Evolutionary conservation across 2,329 filamentous ascomycete genomes (phyloP).

Genomic region (Xenoacremonium recifei): DNA sequence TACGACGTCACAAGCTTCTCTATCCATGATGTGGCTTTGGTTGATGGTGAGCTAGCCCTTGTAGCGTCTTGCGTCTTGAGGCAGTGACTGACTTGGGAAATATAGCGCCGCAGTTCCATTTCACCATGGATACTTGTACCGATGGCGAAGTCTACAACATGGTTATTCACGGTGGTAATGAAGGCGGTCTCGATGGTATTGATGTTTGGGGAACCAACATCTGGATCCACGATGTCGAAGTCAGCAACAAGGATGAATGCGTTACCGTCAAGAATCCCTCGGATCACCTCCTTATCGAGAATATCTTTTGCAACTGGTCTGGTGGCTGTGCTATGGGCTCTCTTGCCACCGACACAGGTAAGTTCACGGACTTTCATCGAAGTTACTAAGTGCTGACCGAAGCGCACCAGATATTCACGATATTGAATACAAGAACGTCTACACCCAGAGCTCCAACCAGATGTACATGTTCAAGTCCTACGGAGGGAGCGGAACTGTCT

Average conservation of each 20-base stretch:
- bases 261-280: slow-evolving; percentile 21
- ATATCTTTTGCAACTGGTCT: slow-evolving; percentile 21
- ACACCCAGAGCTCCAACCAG: slow-evolving; percentile 19
- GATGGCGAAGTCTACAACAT: slow-evolving; percentile 19
- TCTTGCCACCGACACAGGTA: slow-evolving; percentile 8
- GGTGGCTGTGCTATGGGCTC: slow-evolving; percentile 20
- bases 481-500: slow-evolving; percentile 18
- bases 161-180: slow-evolving; percentile 15
- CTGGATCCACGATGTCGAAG: slow-evolving; percentile 19
- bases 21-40: too few relatives aligned
- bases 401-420: slow-evolving; percentile 10
- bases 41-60: too few relatives aligned
- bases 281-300: slow-evolving; percentile 19
- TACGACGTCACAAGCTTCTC: too few relatives aligned
- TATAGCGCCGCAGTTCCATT: slow-evolving; percentile 15
- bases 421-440: slow-evolving; percentile 20
- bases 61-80: too few relatives aligned
- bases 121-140: slow-evolving; percentile 16
- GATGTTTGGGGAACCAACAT: slow-evolving; percentile 20
- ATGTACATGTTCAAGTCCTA: slow-evolving; percentile 25
- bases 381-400: background rate
- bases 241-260: slow-evolving; percentile 23
- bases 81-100: too few relatives aligned
- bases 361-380: background rate
- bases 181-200: slow-evolving; percentile 16